phyloP scores from a whole-genome alignment of 176 grass and related monocot species.

The Bromus sterilis region DNA sequence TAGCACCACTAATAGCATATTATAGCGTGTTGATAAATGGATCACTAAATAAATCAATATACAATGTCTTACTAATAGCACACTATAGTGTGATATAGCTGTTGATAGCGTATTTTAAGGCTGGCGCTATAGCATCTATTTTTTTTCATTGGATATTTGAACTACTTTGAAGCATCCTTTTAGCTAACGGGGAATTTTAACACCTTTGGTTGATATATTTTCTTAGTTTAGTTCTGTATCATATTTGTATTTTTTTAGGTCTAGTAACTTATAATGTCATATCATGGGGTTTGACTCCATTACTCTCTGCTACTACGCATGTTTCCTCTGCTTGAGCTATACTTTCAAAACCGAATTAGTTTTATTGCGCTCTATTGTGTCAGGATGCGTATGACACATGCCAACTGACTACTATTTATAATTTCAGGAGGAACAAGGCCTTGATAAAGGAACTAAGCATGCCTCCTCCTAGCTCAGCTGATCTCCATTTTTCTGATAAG shows the following conservation, averaged over 20 bases:
- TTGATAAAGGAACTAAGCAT: conserved; percentile 42
- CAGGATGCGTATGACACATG: not conserved
- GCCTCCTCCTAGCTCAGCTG: conserved; percentile 17
- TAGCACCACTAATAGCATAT: no score
- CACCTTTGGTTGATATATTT: not conserved
- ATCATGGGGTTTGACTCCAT: not conserved
- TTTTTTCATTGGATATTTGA: no score
- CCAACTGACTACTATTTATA: not conserved
- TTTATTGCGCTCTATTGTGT: not conserved
- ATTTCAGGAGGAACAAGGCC: conserved; percentile 37
- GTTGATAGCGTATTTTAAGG: no score
- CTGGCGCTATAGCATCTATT: no score
- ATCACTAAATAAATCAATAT: no score
- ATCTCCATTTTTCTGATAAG: conserved; percentile 25
- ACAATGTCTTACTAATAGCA: no score
- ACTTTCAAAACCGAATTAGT: not conserved
- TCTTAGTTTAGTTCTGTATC: not conserved
- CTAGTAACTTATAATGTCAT: not conserved
- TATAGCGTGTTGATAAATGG: no score
- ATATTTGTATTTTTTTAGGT: not conserved
- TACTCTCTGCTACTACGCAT: not conserved
- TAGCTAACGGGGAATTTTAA: no score
- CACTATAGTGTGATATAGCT: no score
- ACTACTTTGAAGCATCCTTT: not conserved
- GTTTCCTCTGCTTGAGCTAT: not conserved